These are phyloP conservation scores for Limnanthes douglasii DNA, from an alignment of 345 rosid species.

Conservation along the genomic window DNA sequence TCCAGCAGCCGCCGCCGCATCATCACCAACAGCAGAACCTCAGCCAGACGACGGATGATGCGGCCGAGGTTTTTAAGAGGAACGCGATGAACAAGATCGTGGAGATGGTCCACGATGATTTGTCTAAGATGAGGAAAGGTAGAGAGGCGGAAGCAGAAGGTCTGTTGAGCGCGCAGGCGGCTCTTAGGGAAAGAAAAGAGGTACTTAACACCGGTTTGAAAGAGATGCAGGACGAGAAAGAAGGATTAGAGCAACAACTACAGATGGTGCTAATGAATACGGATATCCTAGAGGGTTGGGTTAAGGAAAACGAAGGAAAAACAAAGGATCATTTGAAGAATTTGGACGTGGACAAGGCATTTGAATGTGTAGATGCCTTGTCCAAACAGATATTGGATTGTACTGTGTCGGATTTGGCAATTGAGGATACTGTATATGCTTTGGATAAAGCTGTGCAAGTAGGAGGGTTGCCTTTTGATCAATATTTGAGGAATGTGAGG, in stretches of 20 bases:
- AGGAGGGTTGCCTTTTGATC: slow-evolving; percentile 57
- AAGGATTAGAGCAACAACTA: slow-evolving; percentile 64
- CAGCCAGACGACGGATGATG: slow-evolving; percentile 43
- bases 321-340: slow-evolving; percentile 6
- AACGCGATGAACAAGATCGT: slow-evolving; percentile 63
- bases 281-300: slow-evolving; percentile 52
- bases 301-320: slow-evolving; percentile 50
- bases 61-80: slow-evolving; percentile 51
- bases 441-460: slow-evolving; percentile 67
- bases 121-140: slow-evolving; percentile 33
- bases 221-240: slow-evolving; percentile 65
- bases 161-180: slow-evolving; percentile 48
- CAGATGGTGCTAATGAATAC: slow-evolving; percentile 72
- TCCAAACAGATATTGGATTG: slow-evolving; percentile 82
- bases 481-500: slow-evolving; percentile 79
- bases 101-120: slow-evolving; percentile 48
- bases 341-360: slow-evolving; percentile 39
- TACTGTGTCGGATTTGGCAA: slow-evolving; percentile 60
- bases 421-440: slow-evolving; percentile 70
- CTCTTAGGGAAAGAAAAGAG: slow-evolving; percentile 48
- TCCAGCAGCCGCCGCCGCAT: slow-evolving; percentile 4
- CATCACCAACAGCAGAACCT: slow-evolving; percentile 1
- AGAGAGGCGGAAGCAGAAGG: slow-evolving; percentile 79
- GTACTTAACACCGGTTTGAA: slow-evolving; percentile 39
- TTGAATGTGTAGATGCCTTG: slow-evolving; percentile 35